These are phyloP conservation scores for Blastobotrys illinoisensis DNA, from an alignment of 1,139 yeast species.

Conservation along the genomic window DNA sequence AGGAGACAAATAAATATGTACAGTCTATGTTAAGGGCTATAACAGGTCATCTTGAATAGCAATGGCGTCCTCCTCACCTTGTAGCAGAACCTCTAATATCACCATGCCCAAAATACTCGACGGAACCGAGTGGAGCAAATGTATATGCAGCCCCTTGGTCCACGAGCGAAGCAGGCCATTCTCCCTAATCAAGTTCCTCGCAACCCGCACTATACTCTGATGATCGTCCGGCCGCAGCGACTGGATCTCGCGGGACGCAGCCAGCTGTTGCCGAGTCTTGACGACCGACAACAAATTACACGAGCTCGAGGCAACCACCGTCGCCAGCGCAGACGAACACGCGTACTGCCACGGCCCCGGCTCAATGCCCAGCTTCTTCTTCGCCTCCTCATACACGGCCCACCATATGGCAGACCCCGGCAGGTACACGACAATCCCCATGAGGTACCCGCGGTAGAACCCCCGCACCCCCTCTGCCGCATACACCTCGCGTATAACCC, in stretches of 20 bases:
- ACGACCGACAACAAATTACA: slow-evolving; percentile 36
- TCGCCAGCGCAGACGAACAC: slow-evolving; percentile 30
- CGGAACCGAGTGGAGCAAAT: slow-evolving; percentile 33
- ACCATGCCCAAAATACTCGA: slow-evolving; percentile 33
- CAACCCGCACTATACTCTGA: slow-evolving; percentile 27
- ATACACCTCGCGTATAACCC: slow-evolving; percentile 23
- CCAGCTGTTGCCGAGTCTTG: slow-evolving; percentile 38
- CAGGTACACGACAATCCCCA: slow-evolving; percentile 33
- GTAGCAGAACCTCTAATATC: slow-evolving; percentile 26
- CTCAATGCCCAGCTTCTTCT: slow-evolving; percentile 25
- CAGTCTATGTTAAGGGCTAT: not conserved
- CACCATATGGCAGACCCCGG: slow-evolving; percentile 35
- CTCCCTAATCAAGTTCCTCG: slow-evolving; percentile 30
- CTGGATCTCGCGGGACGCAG: slow-evolving; percentile 32
- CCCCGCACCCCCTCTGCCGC: slow-evolving; percentile 33
- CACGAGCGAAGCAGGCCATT: slow-evolving; percentile 30
- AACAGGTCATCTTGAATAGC: not conserved
- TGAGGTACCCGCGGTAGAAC: slow-evolving; percentile 37
- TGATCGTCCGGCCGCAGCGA: slow-evolving; percentile 32
- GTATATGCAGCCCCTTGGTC: slow-evolving; percentile 30
- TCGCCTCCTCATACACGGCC: slow-evolving; percentile 29
- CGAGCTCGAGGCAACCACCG: slow-evolving; percentile 28
- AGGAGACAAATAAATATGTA: not conserved
- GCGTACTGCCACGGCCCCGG: slow-evolving; percentile 24
- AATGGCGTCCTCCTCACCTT: slow-evolving; percentile 6